A percentile compares a stretch with the other conserved stretches of the same genome.
phyloP scores from a whole-genome alignment of 2,329 filamentous ascomycete genomes.

The Aspergillus luchuensis region DNA sequence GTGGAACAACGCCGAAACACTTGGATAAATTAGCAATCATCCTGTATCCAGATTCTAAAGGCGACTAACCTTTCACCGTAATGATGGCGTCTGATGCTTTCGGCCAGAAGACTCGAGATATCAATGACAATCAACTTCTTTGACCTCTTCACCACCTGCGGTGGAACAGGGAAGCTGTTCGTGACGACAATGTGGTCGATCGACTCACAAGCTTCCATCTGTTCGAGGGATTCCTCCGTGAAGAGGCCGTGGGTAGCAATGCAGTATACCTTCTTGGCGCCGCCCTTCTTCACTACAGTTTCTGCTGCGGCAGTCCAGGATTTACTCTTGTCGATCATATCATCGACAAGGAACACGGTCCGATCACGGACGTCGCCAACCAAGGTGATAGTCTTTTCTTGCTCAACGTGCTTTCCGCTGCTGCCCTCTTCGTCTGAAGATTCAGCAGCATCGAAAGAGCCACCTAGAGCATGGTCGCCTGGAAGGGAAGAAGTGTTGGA shows the following conservation, averaged over 20 bases:
- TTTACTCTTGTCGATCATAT: constrained; percentile 97
- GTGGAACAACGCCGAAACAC: constrained; percentile 63
- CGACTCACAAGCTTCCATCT: constrained; percentile 88
- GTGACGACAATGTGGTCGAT: constrained; percentile 95
- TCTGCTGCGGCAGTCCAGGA: constrained; percentile 98
- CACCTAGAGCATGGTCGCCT: constrained; percentile 73
- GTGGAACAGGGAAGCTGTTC: constrained; percentile 91
- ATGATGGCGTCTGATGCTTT: constrained; percentile 94
- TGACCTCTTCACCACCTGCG: constrained; percentile 68
- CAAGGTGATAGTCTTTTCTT: constrained; percentile 96
- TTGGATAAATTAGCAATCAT: constrained; percentile 31
- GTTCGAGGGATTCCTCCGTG: constrained; percentile 82
- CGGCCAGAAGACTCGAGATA: constrained; percentile 81
- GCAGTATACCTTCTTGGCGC: constrained; percentile 92
- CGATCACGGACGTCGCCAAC: constrained; percentile 89
- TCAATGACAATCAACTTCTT: constrained; percentile 89
- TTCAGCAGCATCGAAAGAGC: constrained; percentile 78
- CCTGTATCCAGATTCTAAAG: constrained; percentile 43
- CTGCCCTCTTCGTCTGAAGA: constrained; percentile 83
- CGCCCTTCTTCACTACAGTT: constrained; percentile 89
- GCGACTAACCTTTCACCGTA: constrained; percentile 80
- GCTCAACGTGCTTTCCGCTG: constrained; percentile 62
- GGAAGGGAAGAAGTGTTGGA: constrained; percentile 77
- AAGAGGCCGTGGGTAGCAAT: constrained; percentile 97
- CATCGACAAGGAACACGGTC: constrained; percentile 91